Base-by-base conservation (phyloP, 495 filamentous ascomycete species). In the Chaetomium fimeti region DNA sequence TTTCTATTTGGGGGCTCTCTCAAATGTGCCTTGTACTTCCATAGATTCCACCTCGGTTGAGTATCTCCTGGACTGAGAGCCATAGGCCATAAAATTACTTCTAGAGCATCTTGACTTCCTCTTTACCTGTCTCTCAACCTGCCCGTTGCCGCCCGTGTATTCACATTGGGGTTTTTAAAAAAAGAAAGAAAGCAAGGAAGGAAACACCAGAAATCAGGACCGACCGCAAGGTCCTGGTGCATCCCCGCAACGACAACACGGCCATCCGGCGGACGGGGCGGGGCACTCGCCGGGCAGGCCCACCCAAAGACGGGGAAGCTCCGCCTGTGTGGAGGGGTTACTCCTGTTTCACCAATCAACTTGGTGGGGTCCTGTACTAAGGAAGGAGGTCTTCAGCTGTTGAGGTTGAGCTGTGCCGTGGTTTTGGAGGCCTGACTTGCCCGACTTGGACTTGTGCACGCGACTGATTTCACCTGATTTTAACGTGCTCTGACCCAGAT, bases 381-480 rank as follows among this genome's bases (percentile, higher is more conserved):
- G n/a, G 3, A 11, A 24, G 53, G 53, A 40, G 13, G 18, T 32
- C 53, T 25, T 58, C 55, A 45, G 36, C 38, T 58, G 38, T 29
- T 15, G 20, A 20, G n/a, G n/a, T n/a, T n/a, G n/a, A n/a, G n/a
- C n/a, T n/a, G n/a, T n/a, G n/a, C 25, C 28, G 15, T 20, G 11
- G 54, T 45, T 32, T 58, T 58, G 38, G 38, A 58, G 55, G 55
- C 55, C 55, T 43, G 55, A 58, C 38, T 27, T 40, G 54, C 6
- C 25, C 16, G 13, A 36, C 32, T 36, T 36, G 32, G 6, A 13
- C 24, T 51, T n/a, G 11, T 51, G 40, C 22, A 16, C n/a, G 52
- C 25, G n/a, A 6, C 28, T 24, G 32, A 24, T 20, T 20, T 36
- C n/a, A 40, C 24, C 2, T 43, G 36, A 12, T 12, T 9, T 43